Base-by-base conservation (phyloP, 257 asterid genomes). In the Fraxinus quadrangulata region DNA sequence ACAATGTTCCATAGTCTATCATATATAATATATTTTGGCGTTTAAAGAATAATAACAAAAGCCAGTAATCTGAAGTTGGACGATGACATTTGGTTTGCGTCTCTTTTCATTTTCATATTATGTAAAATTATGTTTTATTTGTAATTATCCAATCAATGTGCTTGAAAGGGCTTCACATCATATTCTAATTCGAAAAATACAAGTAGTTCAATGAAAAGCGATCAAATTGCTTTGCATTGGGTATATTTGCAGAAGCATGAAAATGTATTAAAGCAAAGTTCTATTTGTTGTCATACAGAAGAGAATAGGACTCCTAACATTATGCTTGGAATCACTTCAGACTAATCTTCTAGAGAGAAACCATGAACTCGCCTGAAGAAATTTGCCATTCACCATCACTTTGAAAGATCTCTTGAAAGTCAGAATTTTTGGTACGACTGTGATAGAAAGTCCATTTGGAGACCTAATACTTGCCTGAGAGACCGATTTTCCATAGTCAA, bases 251-350 rank as follows among this genome's bases (percentile, higher is more conserved):
- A 59, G 30, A n/a, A 14, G n/a, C 54, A 14, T 47, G 56, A 14
- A 47, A 59, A 59, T n/a, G 31, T 23, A 59, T 56, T 59, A 59
- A 21, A 21, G 67, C 16, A 56, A 0, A 59, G 67, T 21, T 23
- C 30, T 59, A 17, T 40, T 11, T 40, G 12, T 2, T 11, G 51
- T 2, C 67, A 87, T 75, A 12, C 76, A 89, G 28, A 94, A 85
- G 68, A 94, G 77, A 69, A 94, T 81, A 19, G 98, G 96, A 80
- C 96, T 92, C 71, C 51, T 87, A 49, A 85, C 95, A 71, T 23
- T 39, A 71, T 88, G 91, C 78, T 54, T 81, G 5, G 77, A 36
- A 77, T 84, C 91, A 6, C 73, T 83, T 88, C 90, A 86, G 1
- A 59, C 79, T 6, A 86, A 19, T 16, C 86, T 75, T 75, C 83